Evolutionary conservation across 306 rosid species (phyloP).

Genomic region (Lithocarpus polystachyus): DNA sequence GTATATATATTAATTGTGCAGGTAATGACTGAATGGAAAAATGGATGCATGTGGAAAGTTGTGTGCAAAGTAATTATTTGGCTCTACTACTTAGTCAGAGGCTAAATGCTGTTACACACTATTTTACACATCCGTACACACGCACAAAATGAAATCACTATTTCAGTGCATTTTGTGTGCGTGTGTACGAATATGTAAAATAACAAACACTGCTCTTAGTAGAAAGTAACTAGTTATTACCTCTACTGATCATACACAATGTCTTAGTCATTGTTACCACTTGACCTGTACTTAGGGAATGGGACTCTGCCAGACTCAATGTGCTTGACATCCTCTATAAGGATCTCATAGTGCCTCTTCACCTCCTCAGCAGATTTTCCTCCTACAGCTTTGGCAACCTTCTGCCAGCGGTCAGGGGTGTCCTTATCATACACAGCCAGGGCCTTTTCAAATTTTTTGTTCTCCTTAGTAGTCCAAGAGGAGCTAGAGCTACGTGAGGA

Average conservation of each 20-base stretch:
- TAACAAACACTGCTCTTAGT: neutral
- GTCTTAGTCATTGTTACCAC: slow-evolving; percentile 23
- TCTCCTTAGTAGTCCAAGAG: slow-evolving; percentile 65
- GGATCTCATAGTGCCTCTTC: slow-evolving; percentile 68
- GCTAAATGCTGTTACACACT: too few species aligned
- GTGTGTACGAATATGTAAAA: too few species aligned
- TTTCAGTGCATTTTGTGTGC: too few species aligned
- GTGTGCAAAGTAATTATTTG: neutral
- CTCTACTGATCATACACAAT: slow-evolving; percentile 7
- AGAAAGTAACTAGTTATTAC: slow-evolving; percentile 8
- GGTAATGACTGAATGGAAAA: neutral
- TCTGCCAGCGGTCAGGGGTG: slow-evolving; percentile 78
- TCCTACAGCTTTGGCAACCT: slow-evolving; percentile 60
- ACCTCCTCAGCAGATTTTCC: slow-evolving; percentile 74
- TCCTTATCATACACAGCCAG: slow-evolving; percentile 69
- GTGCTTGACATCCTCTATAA: slow-evolving; percentile 60
- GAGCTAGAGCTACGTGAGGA: slow-evolving; percentile 34
- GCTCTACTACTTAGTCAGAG: neutral
- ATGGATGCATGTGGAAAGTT: neutral
- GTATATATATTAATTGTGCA: neutral
- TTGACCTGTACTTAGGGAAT: slow-evolving; percentile 52
- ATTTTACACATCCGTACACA: too few species aligned
- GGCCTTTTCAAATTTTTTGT: slow-evolving; percentile 72
- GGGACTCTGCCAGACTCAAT: slow-evolving; percentile 67
- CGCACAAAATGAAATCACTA: too few species aligned